Percentiles rank a stretch among this genome's conserved stretches.
Evolutionary conservation across 2,329 filamentous ascomycete species (phyloP).

Genomic region (Colletotrichum truncatum): DNA sequence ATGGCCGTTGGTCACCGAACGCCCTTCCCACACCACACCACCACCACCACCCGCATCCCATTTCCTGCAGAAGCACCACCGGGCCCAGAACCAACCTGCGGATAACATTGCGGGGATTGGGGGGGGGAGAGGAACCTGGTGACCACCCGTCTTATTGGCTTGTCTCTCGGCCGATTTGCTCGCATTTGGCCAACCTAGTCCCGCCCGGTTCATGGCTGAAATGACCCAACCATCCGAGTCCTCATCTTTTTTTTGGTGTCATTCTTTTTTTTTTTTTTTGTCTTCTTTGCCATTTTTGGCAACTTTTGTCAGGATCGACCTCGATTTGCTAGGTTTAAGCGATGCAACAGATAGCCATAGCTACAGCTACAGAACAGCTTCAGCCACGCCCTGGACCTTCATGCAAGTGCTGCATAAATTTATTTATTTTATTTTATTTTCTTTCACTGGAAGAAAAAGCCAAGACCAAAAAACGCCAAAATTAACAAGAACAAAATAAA

Average conservation of each 20-base stretch:
- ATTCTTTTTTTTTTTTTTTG: no score
- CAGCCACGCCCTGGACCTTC: no score
- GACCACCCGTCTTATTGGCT: slow-evolving; percentile 1
- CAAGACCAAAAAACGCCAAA: no score
- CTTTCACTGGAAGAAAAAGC: background rate
- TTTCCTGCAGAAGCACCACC: background rate
- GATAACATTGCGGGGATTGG: background rate
- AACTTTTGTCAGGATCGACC: no score
- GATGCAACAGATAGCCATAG: no score
- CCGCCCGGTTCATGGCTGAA: background rate
- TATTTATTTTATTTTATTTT: fast-evolving
- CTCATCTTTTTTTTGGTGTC: background rate
- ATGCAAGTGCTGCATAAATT: background rate
- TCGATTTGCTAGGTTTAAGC: no score
- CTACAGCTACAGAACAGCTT: no score
- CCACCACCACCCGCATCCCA: background rate
- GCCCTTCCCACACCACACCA: no score
- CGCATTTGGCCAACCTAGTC: background rate
- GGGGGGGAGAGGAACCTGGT: no score
- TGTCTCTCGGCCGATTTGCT: slow-evolving; percentile 15
- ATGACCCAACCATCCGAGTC: background rate
- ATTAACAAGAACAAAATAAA: no score
- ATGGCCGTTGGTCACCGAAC: no score
- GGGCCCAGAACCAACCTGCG: background rate
- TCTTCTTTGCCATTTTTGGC: no score